Conservation (phyloP, 2,329 filamentous ascomycete genomes). For the Neopestalotiopsis rosae region DNA sequence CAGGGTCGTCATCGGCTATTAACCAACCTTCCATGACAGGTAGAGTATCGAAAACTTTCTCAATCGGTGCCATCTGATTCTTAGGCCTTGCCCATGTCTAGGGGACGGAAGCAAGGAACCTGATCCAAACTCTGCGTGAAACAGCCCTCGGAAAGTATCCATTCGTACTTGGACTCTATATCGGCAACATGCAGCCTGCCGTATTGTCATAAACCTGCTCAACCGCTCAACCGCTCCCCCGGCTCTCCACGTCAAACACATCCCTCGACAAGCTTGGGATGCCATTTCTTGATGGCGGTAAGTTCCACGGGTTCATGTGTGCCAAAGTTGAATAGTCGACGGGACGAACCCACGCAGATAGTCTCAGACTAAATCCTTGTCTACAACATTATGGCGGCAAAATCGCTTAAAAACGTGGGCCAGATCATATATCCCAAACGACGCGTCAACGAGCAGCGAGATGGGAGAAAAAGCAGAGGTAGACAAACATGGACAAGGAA, state of each 20-base stretch:
- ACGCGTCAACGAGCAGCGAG: background rate
- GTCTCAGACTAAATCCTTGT: background rate
- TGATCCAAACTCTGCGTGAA: background rate
- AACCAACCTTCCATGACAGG: background rate
- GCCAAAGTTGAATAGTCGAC: background rate
- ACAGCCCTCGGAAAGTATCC: background rate
- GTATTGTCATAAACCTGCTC: background rate
- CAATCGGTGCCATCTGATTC: background rate
- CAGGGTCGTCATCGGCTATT: background rate
- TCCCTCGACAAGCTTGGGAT: background rate
- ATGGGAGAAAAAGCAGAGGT: background rate
- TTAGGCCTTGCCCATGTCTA: background rate
- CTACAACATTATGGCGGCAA: background rate
- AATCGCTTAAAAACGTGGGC: background rate
- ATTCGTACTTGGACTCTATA: background rate
- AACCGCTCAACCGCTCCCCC: background rate
- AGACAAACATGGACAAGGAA: background rate
- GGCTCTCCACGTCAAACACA: background rate
- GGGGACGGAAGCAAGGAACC: background rate
- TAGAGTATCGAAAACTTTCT: background rate
- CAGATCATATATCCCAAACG: background rate
- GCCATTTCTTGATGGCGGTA: background rate
- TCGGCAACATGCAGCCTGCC: conserved; percentile 8
- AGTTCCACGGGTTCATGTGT: background rate
- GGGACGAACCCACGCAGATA: background rate